Base-by-base conservation (phyloP, 768 basidiomycete genomes). In the Rubroboletus pulcherrimus region DNA sequence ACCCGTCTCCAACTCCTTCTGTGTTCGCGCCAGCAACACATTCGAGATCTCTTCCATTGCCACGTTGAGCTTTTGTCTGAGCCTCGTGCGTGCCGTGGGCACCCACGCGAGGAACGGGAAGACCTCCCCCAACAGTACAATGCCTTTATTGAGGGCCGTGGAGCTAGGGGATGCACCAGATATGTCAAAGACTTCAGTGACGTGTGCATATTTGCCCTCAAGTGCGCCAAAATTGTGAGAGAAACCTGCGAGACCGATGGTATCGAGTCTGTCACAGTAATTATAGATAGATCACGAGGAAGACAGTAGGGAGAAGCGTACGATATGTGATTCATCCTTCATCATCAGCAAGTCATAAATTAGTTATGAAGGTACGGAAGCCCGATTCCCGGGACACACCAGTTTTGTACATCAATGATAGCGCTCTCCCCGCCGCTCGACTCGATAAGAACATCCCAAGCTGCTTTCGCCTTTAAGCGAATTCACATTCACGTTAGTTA, bases 171-270 rank as follows among this genome's bases (percentile, higher is more conserved):
- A 63, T 15, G 58, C 56, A 3, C 26, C 35, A 47, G 78, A 73
- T 0, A 70, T 64, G 19, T 77, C 74, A 30, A 81, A 77, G 5
- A 73, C 68, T 7, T 75, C 70, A 3, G 74, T 69, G 7, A 83
- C 72, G 3, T 73, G 55, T 3, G 78, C 69, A 19, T 63, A 64
- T 51, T 80, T 75, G 1, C 83, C 82, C 8, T 79, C 75, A 3
- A 85, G 72, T 0, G 78, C 66, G 15, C 76, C 75, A 57, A 84
- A 85, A 61, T 84, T 74, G 60, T 85, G 78, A 5, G 46, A 47
- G 14, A 48, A 48, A 24, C 47, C 34, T 11, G 34, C 47, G 5
- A 34, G 33, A 35, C 47, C 47, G 2, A 48, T 48, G 9, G 24
- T 24, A 35, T 48, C 47, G 21, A 48, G 47, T 35, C 47, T 48